A percentile compares a stretch with the other conserved stretches of the same genome.
phyloP scores from a whole-genome alignment of 2,329 filamentous ascomycete genomes.

The Colletotrichum musicola region DNA sequence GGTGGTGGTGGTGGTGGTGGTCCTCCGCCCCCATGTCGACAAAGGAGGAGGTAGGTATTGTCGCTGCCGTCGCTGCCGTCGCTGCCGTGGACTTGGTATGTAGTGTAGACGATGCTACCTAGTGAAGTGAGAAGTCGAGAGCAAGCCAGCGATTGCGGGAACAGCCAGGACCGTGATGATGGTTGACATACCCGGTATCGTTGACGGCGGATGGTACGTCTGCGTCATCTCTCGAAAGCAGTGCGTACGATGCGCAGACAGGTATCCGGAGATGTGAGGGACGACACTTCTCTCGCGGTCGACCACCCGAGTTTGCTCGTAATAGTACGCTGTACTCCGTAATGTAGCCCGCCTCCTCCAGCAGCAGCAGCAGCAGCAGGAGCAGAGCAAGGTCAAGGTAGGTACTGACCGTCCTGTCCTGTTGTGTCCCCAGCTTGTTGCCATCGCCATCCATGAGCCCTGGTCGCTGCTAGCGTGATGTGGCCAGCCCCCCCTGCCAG shows the following conservation, averaged over 20 bases:
- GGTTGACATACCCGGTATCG: too few species aligned
- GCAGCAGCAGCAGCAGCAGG: too few species aligned
- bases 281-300: too few species aligned
- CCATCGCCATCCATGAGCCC: conserved; percentile 26
- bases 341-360: too few species aligned
- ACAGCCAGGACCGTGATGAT: too few species aligned
- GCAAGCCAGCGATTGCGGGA: background rate
- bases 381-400: too few species aligned
- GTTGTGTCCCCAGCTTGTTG: conserved; percentile 11
- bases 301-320: too few species aligned
- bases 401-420: background rate
- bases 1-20: background rate
- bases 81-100: background rate
- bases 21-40: conserved; percentile 13
- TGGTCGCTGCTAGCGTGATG: conserved; percentile 37
- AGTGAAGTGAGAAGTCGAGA: conserved; percentile 12
- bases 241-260: too few species aligned
- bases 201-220: too few species aligned
- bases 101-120: conserved; percentile 9
- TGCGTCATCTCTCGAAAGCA: too few species aligned
- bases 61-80: conserved; percentile 18
- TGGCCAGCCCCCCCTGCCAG: conserved; percentile 15
- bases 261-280: too few species aligned
- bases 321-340: too few species aligned
- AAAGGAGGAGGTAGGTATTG: background rate